phyloP scores from a whole-genome alignment of 306 rosid genomes.

The Ormosia semicastrata region DNA sequence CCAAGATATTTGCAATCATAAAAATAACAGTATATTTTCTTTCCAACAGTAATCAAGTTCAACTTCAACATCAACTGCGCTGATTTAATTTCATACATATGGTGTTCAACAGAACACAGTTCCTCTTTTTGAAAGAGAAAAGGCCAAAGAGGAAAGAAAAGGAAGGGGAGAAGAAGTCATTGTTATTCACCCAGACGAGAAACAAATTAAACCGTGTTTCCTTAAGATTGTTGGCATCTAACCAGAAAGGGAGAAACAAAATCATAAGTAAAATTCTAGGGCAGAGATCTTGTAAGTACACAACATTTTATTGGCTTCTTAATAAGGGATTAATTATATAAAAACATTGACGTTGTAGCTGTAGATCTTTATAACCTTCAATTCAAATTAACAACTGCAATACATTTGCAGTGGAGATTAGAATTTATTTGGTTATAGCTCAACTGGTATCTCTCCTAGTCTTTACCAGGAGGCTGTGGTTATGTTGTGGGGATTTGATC shows the following conservation, averaged over 20 bases:
- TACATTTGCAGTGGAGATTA: background rate
- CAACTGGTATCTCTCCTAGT: background rate
- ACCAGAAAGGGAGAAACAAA: background rate
- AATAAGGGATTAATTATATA: background rate
- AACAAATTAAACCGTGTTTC: conserved; percentile 7
- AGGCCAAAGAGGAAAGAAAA: background rate
- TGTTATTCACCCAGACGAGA: background rate
- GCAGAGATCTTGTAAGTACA: background rate
- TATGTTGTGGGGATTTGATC: background rate
- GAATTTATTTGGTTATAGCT: background rate
- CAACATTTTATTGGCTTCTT: background rate
- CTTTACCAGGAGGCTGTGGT: background rate
- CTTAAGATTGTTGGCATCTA: background rate
- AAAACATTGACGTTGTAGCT: background rate
- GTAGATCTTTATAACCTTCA: background rate
- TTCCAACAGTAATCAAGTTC: background rate
- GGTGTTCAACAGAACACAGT: background rate
- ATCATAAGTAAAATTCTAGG: background rate
- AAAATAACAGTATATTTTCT: background rate
- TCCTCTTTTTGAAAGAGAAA: background rate
- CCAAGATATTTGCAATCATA: conserved; percentile 20
- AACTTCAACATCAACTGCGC: background rate
- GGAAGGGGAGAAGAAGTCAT: background rate
- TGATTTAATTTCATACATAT: background rate
- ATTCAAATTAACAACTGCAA: background rate